Base-by-base conservation (phyloP, 139 green algal species). In the Tetraselmis chui region DNA sequence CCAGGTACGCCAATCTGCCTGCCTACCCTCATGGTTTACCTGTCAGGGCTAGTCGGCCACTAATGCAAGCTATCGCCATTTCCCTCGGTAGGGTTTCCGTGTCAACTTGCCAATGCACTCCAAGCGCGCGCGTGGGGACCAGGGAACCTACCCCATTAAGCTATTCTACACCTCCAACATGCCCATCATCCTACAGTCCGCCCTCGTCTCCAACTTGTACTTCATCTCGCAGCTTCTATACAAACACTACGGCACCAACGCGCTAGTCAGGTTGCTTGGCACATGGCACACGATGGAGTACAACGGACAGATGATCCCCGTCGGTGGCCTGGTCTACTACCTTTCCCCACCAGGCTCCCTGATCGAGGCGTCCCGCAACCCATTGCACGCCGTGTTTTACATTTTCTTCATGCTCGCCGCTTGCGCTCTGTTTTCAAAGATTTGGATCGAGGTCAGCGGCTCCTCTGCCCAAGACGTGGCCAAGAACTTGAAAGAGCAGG, bases 91-190 rank as follows among this genome's bases (percentile, higher is more conserved):
- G 90, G 97, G 97, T 81, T 99, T 99, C 92, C 92, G 95, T 29
- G 96, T 99, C 24, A 97, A 99, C 85, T 93, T 99, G 59, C 96
- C 97, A 29, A 92, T 99, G 58, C 92, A 92, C 83, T 97, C 91
- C 88, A 98, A 98, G 93, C 92, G 93, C 78, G 84, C 90, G 29
- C 90, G 97, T 26, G 95, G 96, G 58, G 88, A 94, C 80, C 89
- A 94, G 89, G 88, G 90, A 83, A 93, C 87, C 80, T 99, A 99
- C 93, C 95, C 97, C 77, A 99, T 99, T 93, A 99, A 99, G 94
- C 93, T 99, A 29, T 99, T 99, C 90, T 99, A 99, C 94, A 99
- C 97, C 80, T 97, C 91, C 86, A 99, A 99, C 94, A 99, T 99
- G 97, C 97, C 97, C 84, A 99, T 99, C 92, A 99, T 99, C 86